Evolutionary conservation across 2,329 filamentous ascomycete species (phyloP).

Genomic region (Mariannaea sp.): DNA sequence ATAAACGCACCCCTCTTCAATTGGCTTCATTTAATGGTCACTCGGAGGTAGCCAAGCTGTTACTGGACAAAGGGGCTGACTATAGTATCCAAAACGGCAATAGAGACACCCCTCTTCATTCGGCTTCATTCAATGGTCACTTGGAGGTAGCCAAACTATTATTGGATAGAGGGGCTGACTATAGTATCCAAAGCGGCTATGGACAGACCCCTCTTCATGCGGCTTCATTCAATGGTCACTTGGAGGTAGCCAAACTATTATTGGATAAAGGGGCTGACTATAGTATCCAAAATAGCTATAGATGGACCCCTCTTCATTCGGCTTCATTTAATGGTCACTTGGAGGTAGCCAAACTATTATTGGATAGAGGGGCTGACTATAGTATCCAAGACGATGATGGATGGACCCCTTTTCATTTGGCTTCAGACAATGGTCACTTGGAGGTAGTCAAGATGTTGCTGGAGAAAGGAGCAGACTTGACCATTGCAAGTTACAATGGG

Average conservation of each 20-base stretch:
- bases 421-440: background rate
- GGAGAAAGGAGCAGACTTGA: background rate
- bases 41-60: background rate
- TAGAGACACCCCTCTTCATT: background rate
- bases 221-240: background rate
- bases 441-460: background rate
- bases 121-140: background rate
- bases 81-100: background rate
- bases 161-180: background rate
- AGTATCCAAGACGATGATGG: background rate
- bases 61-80: background rate
- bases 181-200: background rate
- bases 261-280: no score
- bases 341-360: background rate
- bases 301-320: no score
- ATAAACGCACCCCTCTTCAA: background rate
- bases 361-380: background rate
- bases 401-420: background rate
- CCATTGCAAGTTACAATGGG: background rate
- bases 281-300: no score
- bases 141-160: background rate
- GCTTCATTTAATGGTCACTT: background rate
- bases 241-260: background rate
- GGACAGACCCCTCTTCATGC: background rate
- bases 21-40: background rate